Evolutionary conservation across 495 filamentous ascomycete species (phyloP).

Genomic region (Penicillium coprophilum): DNA sequence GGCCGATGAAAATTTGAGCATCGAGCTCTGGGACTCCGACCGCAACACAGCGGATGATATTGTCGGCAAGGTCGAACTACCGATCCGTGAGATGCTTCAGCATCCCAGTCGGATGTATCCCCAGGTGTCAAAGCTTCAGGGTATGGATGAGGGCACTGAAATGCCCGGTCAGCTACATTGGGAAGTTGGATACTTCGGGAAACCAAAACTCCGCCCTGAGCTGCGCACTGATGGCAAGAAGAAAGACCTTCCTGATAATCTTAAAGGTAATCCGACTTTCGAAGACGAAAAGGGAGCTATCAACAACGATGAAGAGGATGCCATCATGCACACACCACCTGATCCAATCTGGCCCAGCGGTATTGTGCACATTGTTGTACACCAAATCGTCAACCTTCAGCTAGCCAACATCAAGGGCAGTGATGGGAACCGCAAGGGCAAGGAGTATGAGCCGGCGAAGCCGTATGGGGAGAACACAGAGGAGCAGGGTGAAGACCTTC

Average conservation of each 20-base stretch:
- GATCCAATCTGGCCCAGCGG: conserved; percentile 94
- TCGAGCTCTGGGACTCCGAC: conserved; percentile 95
- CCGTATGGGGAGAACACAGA: conserved; percentile 80
- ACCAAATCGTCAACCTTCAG: conserved; percentile 94
- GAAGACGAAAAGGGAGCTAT: conserved; percentile 87
- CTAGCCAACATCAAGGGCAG: conserved; percentile 70
- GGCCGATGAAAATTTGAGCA: conserved; percentile 84
- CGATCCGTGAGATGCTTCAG: conserved; percentile 90
- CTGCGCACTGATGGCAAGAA: conserved; percentile 85
- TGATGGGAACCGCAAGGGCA: conserved; percentile 63
- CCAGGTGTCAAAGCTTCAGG: conserved; percentile 79
- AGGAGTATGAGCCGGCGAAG: conserved; percentile 87
- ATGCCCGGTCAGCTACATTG: conserved; percentile 95
- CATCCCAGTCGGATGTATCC: conserved; percentile 90
- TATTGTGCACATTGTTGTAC: conserved; percentile 77
- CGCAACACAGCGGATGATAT: conserved; percentile 87
- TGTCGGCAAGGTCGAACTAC: conserved; percentile 89
- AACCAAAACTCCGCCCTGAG: conserved; percentile 79
- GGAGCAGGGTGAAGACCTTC: conserved; percentile 73
- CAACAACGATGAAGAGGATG: conserved; percentile 73
- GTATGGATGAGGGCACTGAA: conserved; percentile 74
- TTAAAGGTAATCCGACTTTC: conserved; percentile 71
- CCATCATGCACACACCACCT: conserved; percentile 83
- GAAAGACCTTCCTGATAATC: conserved; percentile 64
- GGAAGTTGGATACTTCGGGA: conserved; percentile 93